phyloP scores from a whole-genome alignment of 768 basidiomycete genomes.

The Amanita thiersii region DNA sequence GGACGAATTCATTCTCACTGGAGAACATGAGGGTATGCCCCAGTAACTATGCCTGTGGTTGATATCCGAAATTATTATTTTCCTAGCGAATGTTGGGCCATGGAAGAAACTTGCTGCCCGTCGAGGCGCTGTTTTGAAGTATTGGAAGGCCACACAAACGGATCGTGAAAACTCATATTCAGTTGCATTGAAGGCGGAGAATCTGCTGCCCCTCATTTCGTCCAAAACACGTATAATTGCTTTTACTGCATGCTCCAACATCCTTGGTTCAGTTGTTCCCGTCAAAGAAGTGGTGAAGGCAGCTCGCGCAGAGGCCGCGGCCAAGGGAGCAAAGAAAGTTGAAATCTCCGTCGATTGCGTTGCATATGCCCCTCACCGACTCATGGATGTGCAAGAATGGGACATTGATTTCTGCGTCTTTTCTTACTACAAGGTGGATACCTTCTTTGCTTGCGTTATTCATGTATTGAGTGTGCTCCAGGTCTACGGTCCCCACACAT shows the following conservation, averaged over 20 bases:
- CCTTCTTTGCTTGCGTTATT: too few species aligned
- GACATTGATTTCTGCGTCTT: conserved; percentile 69
- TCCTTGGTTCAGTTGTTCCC: conserved; percentile 59
- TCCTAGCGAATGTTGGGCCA: conserved; percentile 64
- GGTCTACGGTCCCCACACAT: conserved; percentile 72
- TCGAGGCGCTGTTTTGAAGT: conserved; percentile 42
- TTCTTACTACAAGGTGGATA: conserved; percentile 72
- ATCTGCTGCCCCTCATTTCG: conserved; percentile 55
- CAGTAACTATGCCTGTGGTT: background rate
- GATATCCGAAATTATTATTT: conserved; percentile 1
- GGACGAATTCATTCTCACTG: conserved; percentile 74
- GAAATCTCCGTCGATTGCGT: conserved; percentile 73
- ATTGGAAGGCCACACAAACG: conserved; percentile 46
- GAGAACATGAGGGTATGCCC: conserved; percentile 66
- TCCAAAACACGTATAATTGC: conserved; percentile 64
- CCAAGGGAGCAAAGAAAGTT: conserved; percentile 47
- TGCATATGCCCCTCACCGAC: conserved; percentile 68
- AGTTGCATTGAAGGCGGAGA: conserved; percentile 40
- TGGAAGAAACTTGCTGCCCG: conserved; percentile 72
- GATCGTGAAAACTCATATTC: conserved; percentile 60
- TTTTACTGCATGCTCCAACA: conserved; percentile 68
- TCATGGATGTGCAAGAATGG: conserved; percentile 68
- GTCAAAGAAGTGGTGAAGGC: conserved; percentile 49
- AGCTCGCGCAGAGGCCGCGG: conserved; percentile 39
- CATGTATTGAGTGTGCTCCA: too few species aligned